Evolutionary conservation across 129 eudicot genomes (phyloP), one percentile per base, ranked within the genome.

Genomic region (Mikania micrantha): DNA sequence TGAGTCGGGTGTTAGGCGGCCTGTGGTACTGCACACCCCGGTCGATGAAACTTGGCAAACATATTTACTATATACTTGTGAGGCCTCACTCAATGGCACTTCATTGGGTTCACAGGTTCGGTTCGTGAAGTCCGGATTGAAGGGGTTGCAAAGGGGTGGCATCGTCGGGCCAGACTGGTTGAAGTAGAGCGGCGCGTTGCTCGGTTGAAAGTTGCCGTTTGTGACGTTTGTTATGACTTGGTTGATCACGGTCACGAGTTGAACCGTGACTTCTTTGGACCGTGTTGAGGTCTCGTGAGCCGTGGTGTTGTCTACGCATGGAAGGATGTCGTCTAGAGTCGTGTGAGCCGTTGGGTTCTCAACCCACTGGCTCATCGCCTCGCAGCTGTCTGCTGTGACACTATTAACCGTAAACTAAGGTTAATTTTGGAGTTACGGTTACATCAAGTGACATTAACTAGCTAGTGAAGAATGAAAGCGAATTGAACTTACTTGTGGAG

Each of bases 311-410:
- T 94, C 99, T 5, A 94, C 95, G 54, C 99, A 94, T 27, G 99
- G 99, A 48, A 94, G 84, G 66, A 94, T 77, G 54, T 94, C 90
- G 54, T 94, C 99, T 11, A 94, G 80, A 60, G 96, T 88, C 49
- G 99, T 94, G 69, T 83, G 95, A 65, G 99, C 95, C 20, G 85
- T 84, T 1, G 99, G 99, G 59, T 90, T 82, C 69, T 82, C 72
- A 48, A 81, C 87, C 99, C 99, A 94, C 28, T 94, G 93, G 66
- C 83, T 65, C 99, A 94, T 94, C 39, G 99, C 85, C 27, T 83
- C 92, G 62, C 99, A 94, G 15, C 90, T 82, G 64, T 94, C 99
- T 73, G 88, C 85, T 12, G 97, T 84, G 84, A 81, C 99, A 68
- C 96, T 92, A 13, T 24, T 25, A 12, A 44, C 2, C 2, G 3